Percentiles rank a stretch among this genome's conserved stretches.
Conservation (phyloP, 176 grass and related monocot species). For the Luzula sylvatica region DNA sequence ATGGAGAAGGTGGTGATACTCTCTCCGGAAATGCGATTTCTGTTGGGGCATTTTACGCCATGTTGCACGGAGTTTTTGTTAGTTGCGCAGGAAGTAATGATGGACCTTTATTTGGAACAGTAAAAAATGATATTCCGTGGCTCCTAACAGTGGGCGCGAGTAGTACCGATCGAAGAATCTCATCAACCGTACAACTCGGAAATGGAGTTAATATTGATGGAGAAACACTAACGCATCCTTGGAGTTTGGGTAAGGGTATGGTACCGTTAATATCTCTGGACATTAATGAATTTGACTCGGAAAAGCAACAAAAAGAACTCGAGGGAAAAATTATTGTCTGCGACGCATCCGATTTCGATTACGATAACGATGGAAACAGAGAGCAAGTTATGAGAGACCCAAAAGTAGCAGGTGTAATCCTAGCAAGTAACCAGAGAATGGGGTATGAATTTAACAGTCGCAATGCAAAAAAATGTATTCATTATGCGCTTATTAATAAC, state of each 20-base stretch:
- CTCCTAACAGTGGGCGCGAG: conserved; percentile 34
- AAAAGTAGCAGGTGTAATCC: too few relatives aligned
- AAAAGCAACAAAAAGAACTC: background rate
- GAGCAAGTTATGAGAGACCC: too few relatives aligned
- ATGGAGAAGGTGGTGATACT: accelerated
- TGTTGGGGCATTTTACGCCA: conserved; percentile 18
- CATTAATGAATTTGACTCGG: background rate
- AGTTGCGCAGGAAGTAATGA: conserved; percentile 10
- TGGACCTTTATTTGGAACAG: background rate
- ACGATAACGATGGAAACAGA: too few relatives aligned
- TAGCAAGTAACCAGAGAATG: background rate
- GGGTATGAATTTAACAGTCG: background rate
- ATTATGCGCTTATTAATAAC: too few relatives aligned
- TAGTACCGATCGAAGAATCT: background rate
- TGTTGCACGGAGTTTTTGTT: conserved; percentile 24
- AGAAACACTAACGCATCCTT: too few relatives aligned
- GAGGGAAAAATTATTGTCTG: too few relatives aligned
- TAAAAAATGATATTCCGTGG: conserved; percentile 35
- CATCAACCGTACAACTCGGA: background rate
- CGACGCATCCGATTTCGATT: too few relatives aligned
- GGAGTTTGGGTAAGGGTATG: background rate
- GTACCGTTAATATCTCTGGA: background rate
- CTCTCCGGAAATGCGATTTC: conserved; percentile 11
- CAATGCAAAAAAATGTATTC: too few relatives aligned
- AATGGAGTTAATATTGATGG: too few relatives aligned